Evolutionary conservation across 1,284 basidiomycete genomes (phyloP).

Genomic region (Sanguinoderma infundibulare): DNA sequence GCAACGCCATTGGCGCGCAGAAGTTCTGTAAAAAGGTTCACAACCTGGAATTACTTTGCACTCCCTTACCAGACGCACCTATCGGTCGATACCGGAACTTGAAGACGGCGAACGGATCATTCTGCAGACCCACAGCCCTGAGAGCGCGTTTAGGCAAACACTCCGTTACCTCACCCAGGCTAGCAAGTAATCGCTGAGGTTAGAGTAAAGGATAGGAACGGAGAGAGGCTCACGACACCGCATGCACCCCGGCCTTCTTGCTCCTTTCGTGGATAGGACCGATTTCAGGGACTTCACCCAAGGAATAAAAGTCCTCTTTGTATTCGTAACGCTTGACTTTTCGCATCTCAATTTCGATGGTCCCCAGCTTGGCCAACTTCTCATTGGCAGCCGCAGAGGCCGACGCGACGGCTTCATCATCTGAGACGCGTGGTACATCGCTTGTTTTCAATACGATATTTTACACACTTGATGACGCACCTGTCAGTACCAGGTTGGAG

Average conservation of each 20-base stretch:
- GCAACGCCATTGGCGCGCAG: constrained; percentile 12
- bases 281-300: not conserved
- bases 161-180: not conserved
- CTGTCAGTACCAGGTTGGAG: constrained; percentile 4
- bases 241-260: constrained; percentile 26
- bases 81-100: constrained; percentile 18
- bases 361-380: not conserved
- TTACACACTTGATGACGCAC: not conserved
- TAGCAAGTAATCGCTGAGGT: not conserved
- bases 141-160: not conserved
- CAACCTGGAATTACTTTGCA: not conserved
- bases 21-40: not conserved
- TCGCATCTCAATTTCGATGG: constrained; percentile 5
- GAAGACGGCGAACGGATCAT: constrained; percentile 13
- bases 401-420: constrained; percentile 2
- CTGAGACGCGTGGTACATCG: not conserved
- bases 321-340: not conserved
- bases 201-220: not conserved
- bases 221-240: constrained; percentile 15
- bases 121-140: not conserved
- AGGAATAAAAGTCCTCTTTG: not conserved
- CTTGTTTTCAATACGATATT: not conserved
- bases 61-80: constrained; percentile 4
- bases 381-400: not conserved
- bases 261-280: constrained; percentile 21